Evolutionary conservation across 1,139 yeast genomes (phyloP).

Genomic region (Williopsis jadinii): DNA sequence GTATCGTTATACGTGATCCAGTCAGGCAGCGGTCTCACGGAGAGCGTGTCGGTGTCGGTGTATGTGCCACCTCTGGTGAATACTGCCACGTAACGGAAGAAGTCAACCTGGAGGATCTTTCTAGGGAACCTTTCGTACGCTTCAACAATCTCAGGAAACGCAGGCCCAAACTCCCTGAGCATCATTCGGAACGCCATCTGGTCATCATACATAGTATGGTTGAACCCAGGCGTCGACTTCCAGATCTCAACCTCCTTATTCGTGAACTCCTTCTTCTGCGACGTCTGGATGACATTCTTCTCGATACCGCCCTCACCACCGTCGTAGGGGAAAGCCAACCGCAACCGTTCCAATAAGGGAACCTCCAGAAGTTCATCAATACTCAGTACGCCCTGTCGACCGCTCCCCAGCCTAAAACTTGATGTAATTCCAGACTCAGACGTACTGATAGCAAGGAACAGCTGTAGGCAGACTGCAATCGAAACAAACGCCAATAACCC

Average conservation of each 20-base stretch:
- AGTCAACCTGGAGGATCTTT: constrained; percentile 42
- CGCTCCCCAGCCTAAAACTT: too few relatives aligned
- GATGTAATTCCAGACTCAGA: too few relatives aligned
- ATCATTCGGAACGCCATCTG: constrained; percentile 7
- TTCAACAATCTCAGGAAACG: constrained; percentile 41
- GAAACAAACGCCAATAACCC: too few relatives aligned
- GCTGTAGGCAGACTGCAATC: too few relatives aligned
- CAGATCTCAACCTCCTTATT: constrained; percentile 5
- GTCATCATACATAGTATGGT: constrained; percentile 10
- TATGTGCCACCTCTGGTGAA: constrained; percentile 49
- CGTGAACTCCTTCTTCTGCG: neutral
- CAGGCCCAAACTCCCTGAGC: constrained; percentile 13
- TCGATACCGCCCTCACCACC: neutral
- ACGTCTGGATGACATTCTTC: constrained; percentile 9
- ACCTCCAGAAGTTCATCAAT: constrained; percentile 2
- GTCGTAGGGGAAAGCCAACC: constrained; percentile 7
- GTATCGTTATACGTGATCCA: constrained; percentile 20
- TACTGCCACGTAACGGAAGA: constrained; percentile 43
- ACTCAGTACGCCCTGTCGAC: too few relatives aligned
- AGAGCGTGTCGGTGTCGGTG: constrained; percentile 38
- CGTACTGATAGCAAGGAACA: too few relatives aligned
- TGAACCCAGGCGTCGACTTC: constrained; percentile 6
- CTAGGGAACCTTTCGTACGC: constrained; percentile 42
- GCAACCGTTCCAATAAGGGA: constrained; percentile 8
- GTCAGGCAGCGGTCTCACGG: constrained; percentile 9